Evolutionary conservation across 192 early-diverging fungal genomes (phyloP).

Genomic region (Coemansia sp.): DNA sequence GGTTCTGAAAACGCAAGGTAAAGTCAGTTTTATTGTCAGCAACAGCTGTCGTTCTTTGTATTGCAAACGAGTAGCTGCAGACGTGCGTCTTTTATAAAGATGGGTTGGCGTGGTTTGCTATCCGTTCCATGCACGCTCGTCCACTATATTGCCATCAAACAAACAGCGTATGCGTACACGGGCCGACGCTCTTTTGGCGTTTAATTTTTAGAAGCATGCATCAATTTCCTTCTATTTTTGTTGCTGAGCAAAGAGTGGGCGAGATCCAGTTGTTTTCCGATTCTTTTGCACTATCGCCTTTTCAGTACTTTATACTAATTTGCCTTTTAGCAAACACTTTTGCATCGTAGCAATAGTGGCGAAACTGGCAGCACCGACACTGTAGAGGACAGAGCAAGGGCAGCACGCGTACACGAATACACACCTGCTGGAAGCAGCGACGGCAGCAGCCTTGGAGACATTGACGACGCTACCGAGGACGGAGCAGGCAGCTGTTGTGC

Average conservation of each 20-base stretch:
- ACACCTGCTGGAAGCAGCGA: conserved; percentile 4
- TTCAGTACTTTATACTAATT: background rate
- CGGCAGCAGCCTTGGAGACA: conserved; percentile 18
- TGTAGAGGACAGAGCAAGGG: conserved; percentile 8
- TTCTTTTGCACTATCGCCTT: background rate
- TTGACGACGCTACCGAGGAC: conserved; percentile 15
- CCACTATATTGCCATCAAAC: conserved; percentile 7
- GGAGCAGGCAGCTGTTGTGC: conserved; percentile 17
- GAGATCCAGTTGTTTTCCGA: conserved; percentile 3
- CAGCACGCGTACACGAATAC: conserved; percentile 6
- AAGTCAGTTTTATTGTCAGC: conserved; percentile 6
- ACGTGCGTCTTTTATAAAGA: background rate
- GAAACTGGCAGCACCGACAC: conserved; percentile 16
- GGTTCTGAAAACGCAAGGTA: conserved; percentile 42
- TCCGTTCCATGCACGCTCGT: conserved; percentile 7
- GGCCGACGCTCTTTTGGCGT: background rate
- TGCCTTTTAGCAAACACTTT: background rate
- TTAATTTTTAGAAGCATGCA: conserved; percentile 1
- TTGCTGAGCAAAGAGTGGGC: background rate
- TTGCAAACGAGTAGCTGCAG: background rate
- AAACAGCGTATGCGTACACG: background rate
- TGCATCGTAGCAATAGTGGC: conserved; percentile 10
- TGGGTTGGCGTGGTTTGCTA: background rate
- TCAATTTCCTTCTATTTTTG: background rate
- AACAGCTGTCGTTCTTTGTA: background rate